A percentile compares a stretch with the other conserved stretches of the same genome.
These are phyloP conservation scores for Phytophthora europaea DNA, from an alignment of 352 stramenopile species.

Conservation along the genomic window DNA sequence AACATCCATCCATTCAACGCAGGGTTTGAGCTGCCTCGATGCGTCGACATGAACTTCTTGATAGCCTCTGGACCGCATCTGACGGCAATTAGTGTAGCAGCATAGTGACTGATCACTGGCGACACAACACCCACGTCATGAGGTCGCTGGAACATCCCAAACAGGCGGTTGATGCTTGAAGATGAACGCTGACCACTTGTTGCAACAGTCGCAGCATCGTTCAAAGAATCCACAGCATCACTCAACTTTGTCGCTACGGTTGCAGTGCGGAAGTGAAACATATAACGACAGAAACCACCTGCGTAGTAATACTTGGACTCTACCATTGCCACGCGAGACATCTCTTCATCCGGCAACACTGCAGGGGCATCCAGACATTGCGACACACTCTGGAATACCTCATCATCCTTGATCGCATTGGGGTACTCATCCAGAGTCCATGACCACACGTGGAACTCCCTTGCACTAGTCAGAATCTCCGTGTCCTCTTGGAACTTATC, in stretches of 20 bases:
- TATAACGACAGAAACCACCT: slow-evolving; percentile 27
- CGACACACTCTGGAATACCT: slow-evolving; percentile 10
- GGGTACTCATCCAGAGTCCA: slow-evolving; percentile 26
- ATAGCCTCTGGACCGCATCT: slow-evolving; percentile 4
- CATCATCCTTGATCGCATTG: slow-evolving; percentile 14
- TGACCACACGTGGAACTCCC: slow-evolving; percentile 12
- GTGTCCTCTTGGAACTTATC: slow-evolving; percentile 1
- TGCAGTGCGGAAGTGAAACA: slow-evolving; percentile 15
- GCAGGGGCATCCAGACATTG: slow-evolving; percentile 1
- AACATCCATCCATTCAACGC: slow-evolving; percentile 27
- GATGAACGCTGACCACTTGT: slow-evolving; percentile 1
- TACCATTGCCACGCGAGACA: slow-evolving; percentile 14
- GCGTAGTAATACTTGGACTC: slow-evolving; percentile 29
- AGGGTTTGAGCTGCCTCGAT: background rate
- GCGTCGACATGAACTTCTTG: slow-evolving; percentile 14
- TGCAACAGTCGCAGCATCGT: slow-evolving; percentile 3
- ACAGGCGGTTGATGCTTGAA: slow-evolving; percentile 7
- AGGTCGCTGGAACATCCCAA: slow-evolving; percentile 5
- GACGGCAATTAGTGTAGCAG: slow-evolving; percentile 13
- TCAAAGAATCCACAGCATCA: slow-evolving; percentile 12
- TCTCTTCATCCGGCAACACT: slow-evolving; percentile 9
- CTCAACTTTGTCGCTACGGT: background rate
- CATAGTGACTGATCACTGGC: slow-evolving; percentile 13
- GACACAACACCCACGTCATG: background rate
- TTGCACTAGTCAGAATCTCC: background rate